Base-by-base conservation (phyloP, 192 early-diverging fungal species). In the Coemansia sp. region DNA sequence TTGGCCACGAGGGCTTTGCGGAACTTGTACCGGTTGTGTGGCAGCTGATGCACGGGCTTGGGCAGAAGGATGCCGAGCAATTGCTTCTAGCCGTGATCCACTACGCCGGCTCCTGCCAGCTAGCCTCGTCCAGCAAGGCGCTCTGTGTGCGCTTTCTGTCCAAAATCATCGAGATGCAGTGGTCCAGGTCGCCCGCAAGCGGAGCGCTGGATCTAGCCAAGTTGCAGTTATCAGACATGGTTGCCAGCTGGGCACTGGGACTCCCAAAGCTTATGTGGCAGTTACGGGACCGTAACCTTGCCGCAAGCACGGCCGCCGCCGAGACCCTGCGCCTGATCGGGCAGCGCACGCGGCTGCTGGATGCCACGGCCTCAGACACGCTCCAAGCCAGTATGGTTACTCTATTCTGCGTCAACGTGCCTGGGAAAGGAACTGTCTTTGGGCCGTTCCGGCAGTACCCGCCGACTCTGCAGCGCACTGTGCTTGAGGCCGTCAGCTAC, bases 231-330 rank as follows among this genome's bases (percentile, higher is more conserved):
- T 34, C 41, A 7, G 58, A 22, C 5, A 32, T 64, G 60, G 36
- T 60, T 27, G 38, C 64, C 8, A 32, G 14, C 24, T 80, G 77
- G 77, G 70, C 64, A 36, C 57, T 63, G 24, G 62, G 58, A 6
- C 77, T 80, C 22, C 77, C 77, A 18, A 66, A 70, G 68, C 58
- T 80, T 35, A 56, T 80, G 40, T 80, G 77, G 77, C 77, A 70
- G 68, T 72, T 80, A 36, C 76, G 76, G 33, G 68, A 74, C 39
- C 67, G 62, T 27, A 80, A 80, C 40, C 41, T 65, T 21, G 53
- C 64, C 5, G 68, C 70, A 4, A 80, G 66, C 53, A 41, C 22
- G 8, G 77, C 70, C 1, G 77, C 68, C 0, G 62, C 62, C 0
- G 56, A 56, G 18, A 50, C 77, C 21, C 62, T 80, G 60, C 67